Conservation (phyloP, 495 filamentous ascomycete genomes). For the Penicillium argentinense region DNA sequence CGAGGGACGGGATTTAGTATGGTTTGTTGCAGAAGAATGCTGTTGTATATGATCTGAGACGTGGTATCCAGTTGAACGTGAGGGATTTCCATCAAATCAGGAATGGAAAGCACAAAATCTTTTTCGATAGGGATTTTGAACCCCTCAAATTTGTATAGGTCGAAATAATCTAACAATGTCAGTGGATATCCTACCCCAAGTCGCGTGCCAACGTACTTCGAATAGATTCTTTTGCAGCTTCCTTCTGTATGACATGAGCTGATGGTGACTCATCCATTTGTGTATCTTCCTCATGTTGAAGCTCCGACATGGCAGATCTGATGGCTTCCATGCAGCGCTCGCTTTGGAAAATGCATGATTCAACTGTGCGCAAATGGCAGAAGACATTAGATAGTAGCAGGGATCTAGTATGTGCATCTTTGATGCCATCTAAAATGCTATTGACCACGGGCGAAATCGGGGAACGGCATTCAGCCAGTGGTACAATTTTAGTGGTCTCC, state of each 20-base stretch:
- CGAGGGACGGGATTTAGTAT: not conserved
- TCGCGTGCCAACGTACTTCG: too few relatives aligned
- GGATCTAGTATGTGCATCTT: conserved; percentile 5
- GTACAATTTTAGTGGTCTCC: not conserved
- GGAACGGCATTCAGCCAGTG: not conserved
- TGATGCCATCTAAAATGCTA: conserved; percentile 5
- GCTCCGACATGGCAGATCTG: conserved; percentile 13
- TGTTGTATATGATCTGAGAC: conserved; percentile 19
- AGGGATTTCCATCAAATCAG: conserved; percentile 21
- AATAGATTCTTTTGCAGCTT: not conserved
- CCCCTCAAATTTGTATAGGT: conserved; percentile 18
- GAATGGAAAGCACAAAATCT: conserved; percentile 16
- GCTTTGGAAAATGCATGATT: conserved; percentile 12
- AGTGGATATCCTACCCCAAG: too few relatives aligned
- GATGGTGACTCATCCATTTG: not conserved
- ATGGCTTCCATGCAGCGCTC: conserved; percentile 10
- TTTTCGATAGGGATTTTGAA: conserved; percentile 19
- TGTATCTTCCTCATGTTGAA: conserved; percentile 3
- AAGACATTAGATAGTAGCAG: conserved; percentile 16
- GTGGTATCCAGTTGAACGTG: conserved; percentile 20
- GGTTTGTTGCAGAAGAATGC: conserved; percentile 13
- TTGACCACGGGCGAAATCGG: not conserved
- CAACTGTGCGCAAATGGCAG: conserved; percentile 11
- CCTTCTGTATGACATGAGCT: conserved; percentile 8
- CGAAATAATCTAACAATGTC: conserved; percentile 11